Conservation (phyloP, 768 basidiomycete genomes). For the Suillus tomentosus region DNA sequence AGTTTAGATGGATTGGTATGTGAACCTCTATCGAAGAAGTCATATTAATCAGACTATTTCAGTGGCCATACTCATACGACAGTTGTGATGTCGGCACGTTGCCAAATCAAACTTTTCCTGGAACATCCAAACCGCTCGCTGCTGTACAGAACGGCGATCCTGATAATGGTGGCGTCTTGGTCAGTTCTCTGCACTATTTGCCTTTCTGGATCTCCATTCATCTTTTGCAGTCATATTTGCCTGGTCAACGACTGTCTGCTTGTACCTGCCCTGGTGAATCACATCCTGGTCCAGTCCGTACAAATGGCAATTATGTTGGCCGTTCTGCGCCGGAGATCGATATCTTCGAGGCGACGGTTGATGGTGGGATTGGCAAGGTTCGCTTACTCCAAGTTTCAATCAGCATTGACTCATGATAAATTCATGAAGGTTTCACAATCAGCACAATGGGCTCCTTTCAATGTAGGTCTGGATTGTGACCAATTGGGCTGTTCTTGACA, state of each 20-base stretch:
- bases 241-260: constrained; percentile 56
- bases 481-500: background rate
- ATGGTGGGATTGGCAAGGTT: constrained; percentile 36
- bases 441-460: constrained; percentile 45
- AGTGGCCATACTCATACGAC: constrained; percentile 59
- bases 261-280: constrained; percentile 61
- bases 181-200: constrained; percentile 14
- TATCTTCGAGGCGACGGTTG: constrained; percentile 52
- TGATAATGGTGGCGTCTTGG: constrained; percentile 27
- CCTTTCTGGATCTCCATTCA: constrained; percentile 9
- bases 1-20: constrained; percentile 64
- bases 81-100: constrained; percentile 80
- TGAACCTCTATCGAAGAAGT: constrained; percentile 24
- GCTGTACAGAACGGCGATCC: constrained; percentile 44
- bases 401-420: constrained; percentile 14
- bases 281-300: constrained; percentile 55
- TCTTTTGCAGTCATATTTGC: constrained; percentile 43
- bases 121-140: constrained; percentile 44
- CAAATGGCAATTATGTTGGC: constrained; percentile 53
- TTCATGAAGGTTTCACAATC: constrained; percentile 52
- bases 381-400: constrained; percentile 15
- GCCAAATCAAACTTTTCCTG: constrained; percentile 66
- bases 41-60: constrained; percentile 14
- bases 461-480: constrained; percentile 26
- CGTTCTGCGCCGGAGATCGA: constrained; percentile 63